A percentile compares a stretch with the other conserved stretches of the same genome.
Evolutionary conservation across 2,329 filamentous ascomycete species (phyloP).

Genomic region (Ambrosiella cleistominuta): DNA sequence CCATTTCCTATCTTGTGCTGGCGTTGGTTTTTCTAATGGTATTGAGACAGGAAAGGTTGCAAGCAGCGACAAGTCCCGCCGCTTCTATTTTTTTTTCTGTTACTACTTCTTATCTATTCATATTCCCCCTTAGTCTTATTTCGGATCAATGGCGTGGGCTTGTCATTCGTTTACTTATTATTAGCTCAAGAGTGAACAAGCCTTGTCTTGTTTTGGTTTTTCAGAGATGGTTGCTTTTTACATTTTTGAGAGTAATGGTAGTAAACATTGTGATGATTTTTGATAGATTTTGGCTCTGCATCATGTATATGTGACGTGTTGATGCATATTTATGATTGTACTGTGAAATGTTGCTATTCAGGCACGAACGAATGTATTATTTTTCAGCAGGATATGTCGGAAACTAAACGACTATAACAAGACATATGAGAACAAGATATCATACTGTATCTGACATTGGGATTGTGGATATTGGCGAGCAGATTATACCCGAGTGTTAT

Average conservation of each 20-base stretch:
- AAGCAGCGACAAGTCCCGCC: conserved; percentile 6
- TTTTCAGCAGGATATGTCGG: neutral
- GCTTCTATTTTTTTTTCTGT: conserved; percentile 5
- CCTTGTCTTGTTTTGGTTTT: conserved; percentile 2
- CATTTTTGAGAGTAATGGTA: too few species aligned
- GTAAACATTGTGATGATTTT: neutral
- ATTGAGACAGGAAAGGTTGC: conserved; percentile 3
- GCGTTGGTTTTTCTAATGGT: conserved; percentile 12
- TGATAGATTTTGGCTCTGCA: neutral
- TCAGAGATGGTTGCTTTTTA: neutral
- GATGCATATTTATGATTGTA: neutral
- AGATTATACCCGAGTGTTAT: neutral
- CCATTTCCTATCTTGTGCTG: conserved; percentile 9
- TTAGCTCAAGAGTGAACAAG: neutral
- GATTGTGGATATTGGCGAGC: too few species aligned
- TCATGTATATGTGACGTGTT: neutral
- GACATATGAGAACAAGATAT: neutral
- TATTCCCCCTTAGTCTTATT: conserved; percentile 11
- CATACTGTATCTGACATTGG: neutral
- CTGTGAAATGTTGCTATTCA: neutral
- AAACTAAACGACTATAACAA: neutral
- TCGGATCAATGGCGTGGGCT: conserved; percentile 6
- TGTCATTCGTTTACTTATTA: neutral
- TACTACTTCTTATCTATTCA: conserved; percentile 14
- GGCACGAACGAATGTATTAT: neutral